Evolutionary conservation across 2,329 filamentous ascomycete species (phyloP).

Genomic region (Cladosporium phlei): DNA sequence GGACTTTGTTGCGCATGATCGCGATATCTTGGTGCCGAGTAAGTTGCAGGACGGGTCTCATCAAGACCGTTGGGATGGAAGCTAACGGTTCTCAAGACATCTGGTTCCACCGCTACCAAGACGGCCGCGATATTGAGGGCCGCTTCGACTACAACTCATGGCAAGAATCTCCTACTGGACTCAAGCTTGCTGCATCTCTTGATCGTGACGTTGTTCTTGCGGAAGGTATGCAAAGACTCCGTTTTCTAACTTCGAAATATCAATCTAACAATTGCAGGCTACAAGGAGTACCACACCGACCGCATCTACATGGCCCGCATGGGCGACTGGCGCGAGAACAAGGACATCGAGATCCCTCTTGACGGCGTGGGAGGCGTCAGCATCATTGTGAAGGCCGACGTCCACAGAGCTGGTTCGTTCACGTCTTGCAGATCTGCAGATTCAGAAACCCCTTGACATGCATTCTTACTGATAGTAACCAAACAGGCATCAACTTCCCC

Average conservation of each 20-base stretch:
- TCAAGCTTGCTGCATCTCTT: conserved; percentile 66
- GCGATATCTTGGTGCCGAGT: conserved; percentile 93
- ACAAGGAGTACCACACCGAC: conserved; percentile 87
- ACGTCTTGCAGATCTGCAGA: too few species aligned
- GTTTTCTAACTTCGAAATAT: not conserved
- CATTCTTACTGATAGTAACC: not conserved
- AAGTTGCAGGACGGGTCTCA: conserved; percentile 39
- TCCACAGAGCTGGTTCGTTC: conserved; percentile 78
- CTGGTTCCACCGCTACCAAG: conserved; percentile 88
- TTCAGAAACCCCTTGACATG: too few species aligned
- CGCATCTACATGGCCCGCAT: conserved; percentile 84
- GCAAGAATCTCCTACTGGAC: conserved; percentile 84
- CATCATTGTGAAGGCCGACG: conserved; percentile 95
- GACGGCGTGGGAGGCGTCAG: conserved; percentile 97
- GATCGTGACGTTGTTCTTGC: conserved; percentile 79
- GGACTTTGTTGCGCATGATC: conserved; percentile 91
- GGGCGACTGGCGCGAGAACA: conserved; percentile 89
- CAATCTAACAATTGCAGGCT: conserved; percentile 52
- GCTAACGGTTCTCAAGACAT: conserved; percentile 59
- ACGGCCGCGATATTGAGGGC: conserved; percentile 80
- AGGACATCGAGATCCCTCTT: conserved; percentile 84
- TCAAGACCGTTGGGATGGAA: not conserved
- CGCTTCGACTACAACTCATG: conserved; percentile 99
- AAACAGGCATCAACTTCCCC: conserved; percentile 89
- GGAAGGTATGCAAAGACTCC: conserved; percentile 64